Base-by-base conservation (phyloP, 345 rosid genomes). In the Angophora floribunda region DNA sequence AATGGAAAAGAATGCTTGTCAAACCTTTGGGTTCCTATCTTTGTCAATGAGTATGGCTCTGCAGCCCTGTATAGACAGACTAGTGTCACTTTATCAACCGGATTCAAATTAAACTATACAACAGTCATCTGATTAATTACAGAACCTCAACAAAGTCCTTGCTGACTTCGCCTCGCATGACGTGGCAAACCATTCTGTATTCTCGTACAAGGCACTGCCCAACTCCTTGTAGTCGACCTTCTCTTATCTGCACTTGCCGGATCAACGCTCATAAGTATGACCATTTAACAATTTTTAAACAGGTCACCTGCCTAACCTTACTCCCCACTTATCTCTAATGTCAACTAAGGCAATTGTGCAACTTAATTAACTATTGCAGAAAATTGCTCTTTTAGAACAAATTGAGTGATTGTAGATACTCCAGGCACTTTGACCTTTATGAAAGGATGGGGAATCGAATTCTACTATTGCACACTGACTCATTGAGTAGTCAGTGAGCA, bases 31-130 rank as follows among this genome's bases (percentile, higher is more conserved):
- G 88, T 94, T 97, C 92, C 88, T 97, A 91, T 96, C 99, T 91
- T 97, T 97, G 70, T 97, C 99, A 87, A 95, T 26, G 88, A 97
- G 93, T 65, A 97, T 90, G 90, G 99, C 99, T 91, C 99, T 95
- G 94, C 97, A 94, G 85, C 99, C 99, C 99, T 97, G 94, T 89
- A 92, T 44, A 63, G 24, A 84, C 88, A 15, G 51, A 19, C 4
- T 47, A 32, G 32, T 70, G 57, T 87, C 5, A 88, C 52, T 14
- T 36, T 32, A 44, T 51, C 17, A 52, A 14, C 78, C 53, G 22
- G 24, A 51, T 55, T 82, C 21, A 30, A 24, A 50, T 13, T 41
- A 86, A 61, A 85, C 30, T 63, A 26, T 11, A 88, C 79, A 41
- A 32, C 16, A 79, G 57, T 65, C 36, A 52, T 51, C 78, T 22